These are phyloP conservation scores for Parathielavia hyrcaniae DNA, from an alignment of 495 filamentous ascomycete genomes.

Conservation along the genomic window DNA sequence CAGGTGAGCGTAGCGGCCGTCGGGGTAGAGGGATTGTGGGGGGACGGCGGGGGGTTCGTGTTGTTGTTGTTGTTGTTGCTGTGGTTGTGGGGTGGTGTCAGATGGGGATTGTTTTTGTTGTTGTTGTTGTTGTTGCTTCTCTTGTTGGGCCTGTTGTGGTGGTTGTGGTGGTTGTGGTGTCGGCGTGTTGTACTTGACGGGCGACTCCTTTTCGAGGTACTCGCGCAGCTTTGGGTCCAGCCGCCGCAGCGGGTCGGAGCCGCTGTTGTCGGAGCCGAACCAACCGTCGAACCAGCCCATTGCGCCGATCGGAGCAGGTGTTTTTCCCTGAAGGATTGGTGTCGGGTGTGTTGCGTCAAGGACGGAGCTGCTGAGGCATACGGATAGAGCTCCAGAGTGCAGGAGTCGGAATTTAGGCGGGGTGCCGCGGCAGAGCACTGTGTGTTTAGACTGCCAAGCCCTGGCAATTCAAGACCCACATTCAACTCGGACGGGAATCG, in stretches of 20 bases:
- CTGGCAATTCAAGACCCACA: no score
- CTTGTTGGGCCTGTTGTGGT: slow-evolving; percentile 6
- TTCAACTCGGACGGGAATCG: no score
- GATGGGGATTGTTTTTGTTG: slow-evolving; percentile 6
- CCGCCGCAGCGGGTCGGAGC: slow-evolving; percentile 66
- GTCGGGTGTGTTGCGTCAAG: not conserved
- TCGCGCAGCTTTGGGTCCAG: slow-evolving; percentile 80
- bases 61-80: slow-evolving; percentile 6
- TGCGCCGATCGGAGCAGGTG: not conserved
- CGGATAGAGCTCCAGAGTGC: not conserved
- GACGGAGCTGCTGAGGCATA: not conserved
- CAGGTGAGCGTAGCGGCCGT: slow-evolving; percentile 88
- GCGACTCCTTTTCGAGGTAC: slow-evolving; percentile 78
- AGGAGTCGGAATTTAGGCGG: slow-evolving; percentile 25
- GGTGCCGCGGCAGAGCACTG: slow-evolving; percentile 20
- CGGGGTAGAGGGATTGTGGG: slow-evolving; percentile 46
- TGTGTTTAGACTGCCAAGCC: not conserved
- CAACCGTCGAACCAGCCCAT: slow-evolving; percentile 68
- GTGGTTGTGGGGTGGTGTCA: not conserved
- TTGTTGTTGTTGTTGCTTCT: slow-evolving; percentile 13
- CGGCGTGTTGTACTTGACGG: slow-evolving; percentile 57
- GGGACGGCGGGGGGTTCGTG: slow-evolving; percentile 25
- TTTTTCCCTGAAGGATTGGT: not conserved
- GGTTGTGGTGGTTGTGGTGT: slow-evolving; percentile 10
- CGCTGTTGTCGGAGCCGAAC: slow-evolving; percentile 33